Conservation (phyloP, 2,329 filamentous ascomycete genomes). For the Fusarium virguliforme region DNA sequence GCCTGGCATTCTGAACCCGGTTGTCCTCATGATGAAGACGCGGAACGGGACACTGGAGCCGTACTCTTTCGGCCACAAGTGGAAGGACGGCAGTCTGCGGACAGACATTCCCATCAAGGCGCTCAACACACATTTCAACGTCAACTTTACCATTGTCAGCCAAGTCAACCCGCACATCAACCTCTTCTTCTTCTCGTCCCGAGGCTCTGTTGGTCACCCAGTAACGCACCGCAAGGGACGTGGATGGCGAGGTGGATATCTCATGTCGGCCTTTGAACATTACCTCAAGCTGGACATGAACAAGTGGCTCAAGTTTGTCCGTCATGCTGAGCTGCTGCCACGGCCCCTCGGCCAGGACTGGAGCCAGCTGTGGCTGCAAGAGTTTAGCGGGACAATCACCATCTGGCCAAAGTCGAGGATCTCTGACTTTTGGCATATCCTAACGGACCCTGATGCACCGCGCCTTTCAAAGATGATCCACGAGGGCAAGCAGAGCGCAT, state of each 20-base stretch:
- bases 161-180: slow-evolving; percentile 98
- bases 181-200: slow-evolving; percentile 97
- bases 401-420: slow-evolving; percentile 90
- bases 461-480: slow-evolving; percentile 91
- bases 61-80: slow-evolving; percentile 98
- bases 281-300: slow-evolving; percentile 96
- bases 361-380: slow-evolving; percentile 96
- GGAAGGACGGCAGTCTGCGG: slow-evolving; percentile 95
- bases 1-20: slow-evolving; percentile 94
- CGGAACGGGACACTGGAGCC: slow-evolving; percentile 83
- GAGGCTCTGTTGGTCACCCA: slow-evolving; percentile 91
- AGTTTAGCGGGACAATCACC: slow-evolving; percentile 94
- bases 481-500: slow-evolving; percentile 89
- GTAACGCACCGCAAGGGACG: slow-evolving; percentile 94
- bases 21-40: slow-evolving; percentile 93
- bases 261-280: slow-evolving; percentile 92
- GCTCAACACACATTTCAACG: slow-evolving; percentile 96
- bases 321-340: slow-evolving; percentile 92
- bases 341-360: slow-evolving; percentile 94
- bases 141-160: slow-evolving; percentile 93
- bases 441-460: slow-evolving; percentile 84
- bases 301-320: slow-evolving; percentile 97
- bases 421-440: slow-evolving; percentile 88
- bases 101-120: slow-evolving; percentile 97
- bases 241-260: slow-evolving; percentile 95